phyloP scores from a whole-genome alignment of 2,329 filamentous ascomycete genomes.

The Monosporascus sp. region DNA sequence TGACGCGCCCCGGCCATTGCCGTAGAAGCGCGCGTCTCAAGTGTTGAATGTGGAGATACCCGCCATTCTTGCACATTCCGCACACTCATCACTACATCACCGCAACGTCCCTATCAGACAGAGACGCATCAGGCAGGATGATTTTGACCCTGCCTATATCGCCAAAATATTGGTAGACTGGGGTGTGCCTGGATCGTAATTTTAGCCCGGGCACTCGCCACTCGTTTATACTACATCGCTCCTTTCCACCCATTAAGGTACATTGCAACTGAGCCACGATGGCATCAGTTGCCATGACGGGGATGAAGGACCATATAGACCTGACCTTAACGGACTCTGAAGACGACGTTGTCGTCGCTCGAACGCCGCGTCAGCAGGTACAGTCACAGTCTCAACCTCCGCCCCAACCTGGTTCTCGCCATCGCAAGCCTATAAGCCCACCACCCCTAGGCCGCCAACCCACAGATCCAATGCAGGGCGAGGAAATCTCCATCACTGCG shows the following conservation, averaged over 20 bases:
- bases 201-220: too few relatives aligned
- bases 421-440: conserved; percentile 15
- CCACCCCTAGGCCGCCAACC: conserved; percentile 10
- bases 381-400: conserved; percentile 6
- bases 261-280: not conserved
- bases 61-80: not conserved
- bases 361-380: conserved; percentile 7
- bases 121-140: not conserved
- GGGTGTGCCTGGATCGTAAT: not conserved
- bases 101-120: too few relatives aligned
- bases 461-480: conserved; percentile 5
- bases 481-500: conserved; percentile 11
- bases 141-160: not conserved
- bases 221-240: too few relatives aligned
- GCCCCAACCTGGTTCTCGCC: conserved; percentile 14
- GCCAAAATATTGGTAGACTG: not conserved
- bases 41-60: not conserved
- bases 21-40: not conserved
- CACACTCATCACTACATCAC: not conserved
- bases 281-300: conserved; percentile 10
- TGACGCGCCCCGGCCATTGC: not conserved
- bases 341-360: conserved; percentile 6
- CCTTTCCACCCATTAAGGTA: too few relatives aligned
- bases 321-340: conserved; percentile 24
- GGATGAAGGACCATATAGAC: conserved; percentile 13